Base-by-base conservation (phyloP, 768 basidiomycete species). In the Lenzites betulinus region DNA sequence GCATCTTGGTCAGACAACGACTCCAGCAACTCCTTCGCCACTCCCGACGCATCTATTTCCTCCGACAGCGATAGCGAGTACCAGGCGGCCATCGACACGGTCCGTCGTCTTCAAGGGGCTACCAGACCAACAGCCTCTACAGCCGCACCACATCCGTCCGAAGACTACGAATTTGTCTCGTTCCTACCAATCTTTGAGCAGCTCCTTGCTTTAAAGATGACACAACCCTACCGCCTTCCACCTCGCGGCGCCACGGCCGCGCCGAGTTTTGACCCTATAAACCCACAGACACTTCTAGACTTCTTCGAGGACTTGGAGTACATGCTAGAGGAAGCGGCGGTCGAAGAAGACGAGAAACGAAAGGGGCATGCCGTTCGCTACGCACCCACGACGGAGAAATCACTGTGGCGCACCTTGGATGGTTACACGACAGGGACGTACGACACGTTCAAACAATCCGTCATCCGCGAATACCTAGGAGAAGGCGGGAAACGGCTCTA, bases 381-480 rank as follows among this genome's bases (percentile, higher is more conserved):
- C 35, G 54, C 60, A 0, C 60, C 54, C 0, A 25, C n/a, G 33
- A 20, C 28, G 11, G 35, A 51, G 13, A 61, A 61, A 36, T 11
- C 22, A 0, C 48, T 61, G 0, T 61, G 60, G 60, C 48, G 54
- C 6, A 7, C 12, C 3, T 51, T 51, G 18, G 26, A 48, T 0
- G n/a, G 33, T 5, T 43, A n/a, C 42, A 28, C 7, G 9, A 50
- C 43, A 16, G 35, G 16, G 2, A 54, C 64, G 22, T 73, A 63
- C 46, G 59, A 64, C 9, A 56, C 63, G 1, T 70, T 73, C 58
- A 71, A 66, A 51, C 44, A 65, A 1, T 66, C 59, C 1, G 64
- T 73, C 1, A 46, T 66, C 26, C 65, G 67, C 9, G 59, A 68
- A 28, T 75, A 73, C 48, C 64, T 69, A 15, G 68, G 63, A 15